Evolutionary conservation across 2,329 filamentous ascomycete species (phyloP).

Genomic region (Pseudopyrenochaeta lycopersici): DNA sequence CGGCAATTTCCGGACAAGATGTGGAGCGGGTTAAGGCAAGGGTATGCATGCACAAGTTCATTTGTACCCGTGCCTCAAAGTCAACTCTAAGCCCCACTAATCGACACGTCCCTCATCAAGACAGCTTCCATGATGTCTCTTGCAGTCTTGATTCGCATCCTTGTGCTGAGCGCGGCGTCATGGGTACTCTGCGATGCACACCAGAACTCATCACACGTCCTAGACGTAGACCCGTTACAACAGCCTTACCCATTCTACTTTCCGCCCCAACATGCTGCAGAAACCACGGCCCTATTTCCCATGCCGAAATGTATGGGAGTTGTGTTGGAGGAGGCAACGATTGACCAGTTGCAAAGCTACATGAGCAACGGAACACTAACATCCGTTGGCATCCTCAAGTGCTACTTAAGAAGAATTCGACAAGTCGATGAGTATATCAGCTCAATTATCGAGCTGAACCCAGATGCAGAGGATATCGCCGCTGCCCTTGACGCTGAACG

Average conservation of each 20-base stretch:
- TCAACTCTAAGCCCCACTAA: too few relatives aligned
- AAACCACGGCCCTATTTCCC: constrained; percentile 60
- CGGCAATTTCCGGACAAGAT: too few relatives aligned
- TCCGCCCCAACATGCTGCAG: constrained; percentile 36
- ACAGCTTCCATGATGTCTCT: too few relatives aligned
- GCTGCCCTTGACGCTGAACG: constrained; percentile 68
- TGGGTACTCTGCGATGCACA: constrained; percentile 10
- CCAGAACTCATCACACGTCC: constrained; percentile 19
- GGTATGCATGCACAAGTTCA: too few relatives aligned
- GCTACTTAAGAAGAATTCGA: constrained; percentile 64
- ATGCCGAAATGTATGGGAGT: constrained; percentile 70
- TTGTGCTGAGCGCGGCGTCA: constrained; percentile 7
- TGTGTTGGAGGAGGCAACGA: constrained; percentile 72
- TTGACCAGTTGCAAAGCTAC: constrained; percentile 71
- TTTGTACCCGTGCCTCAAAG: too few relatives aligned
- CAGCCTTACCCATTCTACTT: constrained; percentile 49
- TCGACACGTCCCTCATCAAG: too few relatives aligned
- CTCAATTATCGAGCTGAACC: constrained; percentile 72
- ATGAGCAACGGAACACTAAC: constrained; percentile 57
- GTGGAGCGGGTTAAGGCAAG: too few relatives aligned
- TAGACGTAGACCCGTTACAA: constrained; percentile 29
- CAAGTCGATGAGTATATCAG: constrained; percentile 73
- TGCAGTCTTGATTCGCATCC: background rate
- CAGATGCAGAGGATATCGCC: constrained; percentile 72
- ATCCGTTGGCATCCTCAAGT: constrained; percentile 29